These are phyloP conservation scores for Arthroderma uncinatum DNA, from an alignment of 2,329 filamentous ascomycete species.

Conservation along the genomic window DNA sequence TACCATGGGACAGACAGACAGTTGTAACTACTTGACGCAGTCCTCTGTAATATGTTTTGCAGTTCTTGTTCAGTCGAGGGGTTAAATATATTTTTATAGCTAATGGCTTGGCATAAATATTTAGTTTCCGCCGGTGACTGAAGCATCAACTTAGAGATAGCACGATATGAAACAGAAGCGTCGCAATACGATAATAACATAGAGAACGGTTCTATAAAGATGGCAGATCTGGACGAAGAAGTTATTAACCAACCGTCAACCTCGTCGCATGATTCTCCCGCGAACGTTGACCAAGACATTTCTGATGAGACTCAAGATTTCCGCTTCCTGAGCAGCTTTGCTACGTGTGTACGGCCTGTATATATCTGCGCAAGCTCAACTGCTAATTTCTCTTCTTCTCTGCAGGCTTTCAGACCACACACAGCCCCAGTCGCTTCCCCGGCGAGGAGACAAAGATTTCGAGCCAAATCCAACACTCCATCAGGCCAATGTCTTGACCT, in stretches of 20 bases:
- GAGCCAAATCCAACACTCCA: slow-evolving; percentile 79
- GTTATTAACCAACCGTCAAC: slow-evolving; percentile 22
- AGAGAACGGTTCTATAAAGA: slow-evolving; percentile 14
- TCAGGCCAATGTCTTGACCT: slow-evolving; percentile 66
- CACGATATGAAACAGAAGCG: background rate
- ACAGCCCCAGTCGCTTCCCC: slow-evolving; percentile 50
- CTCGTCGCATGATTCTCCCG: slow-evolving; percentile 21
- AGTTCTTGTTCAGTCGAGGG: no score
- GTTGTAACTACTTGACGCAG: no score
- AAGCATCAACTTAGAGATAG: background rate
- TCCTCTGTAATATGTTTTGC: no score
- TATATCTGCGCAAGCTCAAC: background rate
- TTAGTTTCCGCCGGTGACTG: no score
- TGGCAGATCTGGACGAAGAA: slow-evolving; percentile 38
- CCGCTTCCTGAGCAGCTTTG: slow-evolving; percentile 54
- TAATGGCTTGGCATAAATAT: no score
- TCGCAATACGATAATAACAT: background rate
- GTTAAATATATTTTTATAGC: slow-evolving; percentile 14
- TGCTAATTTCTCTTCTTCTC: background rate
- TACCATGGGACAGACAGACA: no score
- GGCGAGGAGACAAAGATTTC: slow-evolving; percentile 94
- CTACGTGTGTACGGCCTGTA: slow-evolving; percentile 32
- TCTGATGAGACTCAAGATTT: slow-evolving; percentile 83
- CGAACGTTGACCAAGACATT: slow-evolving; percentile 47
- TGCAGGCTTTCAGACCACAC: slow-evolving; percentile 25